A percentile compares a stretch with the other conserved stretches of the same genome.
Evolutionary conservation across 1,284 basidiomycete species (phyloP).

Genomic region (Athelia sp.): DNA sequence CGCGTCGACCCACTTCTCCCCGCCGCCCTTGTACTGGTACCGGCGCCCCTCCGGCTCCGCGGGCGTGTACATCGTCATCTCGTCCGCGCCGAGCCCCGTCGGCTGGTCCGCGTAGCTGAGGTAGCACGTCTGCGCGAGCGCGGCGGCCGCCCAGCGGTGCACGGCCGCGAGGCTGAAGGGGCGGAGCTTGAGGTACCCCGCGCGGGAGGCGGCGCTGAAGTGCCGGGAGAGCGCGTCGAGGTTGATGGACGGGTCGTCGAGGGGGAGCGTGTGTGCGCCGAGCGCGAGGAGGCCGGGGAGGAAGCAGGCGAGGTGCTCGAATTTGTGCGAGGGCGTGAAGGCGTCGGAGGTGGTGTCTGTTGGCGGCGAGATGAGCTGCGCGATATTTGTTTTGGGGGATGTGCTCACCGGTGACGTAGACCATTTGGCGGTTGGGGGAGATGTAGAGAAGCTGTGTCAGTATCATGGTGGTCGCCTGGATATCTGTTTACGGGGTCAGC

Average conservation of each 20-base stretch:
- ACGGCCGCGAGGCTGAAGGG: too few relatives aligned
- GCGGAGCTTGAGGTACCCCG: too few relatives aligned
- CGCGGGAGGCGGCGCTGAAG: conserved; percentile 38
- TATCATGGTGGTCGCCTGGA: conserved; percentile 55
- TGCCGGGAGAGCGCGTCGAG: conserved; percentile 28
- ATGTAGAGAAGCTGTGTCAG: conserved; percentile 68
- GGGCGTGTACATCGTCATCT: conserved; percentile 34
- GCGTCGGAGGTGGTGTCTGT: conserved; percentile 37
- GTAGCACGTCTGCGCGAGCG: conserved; percentile 64
- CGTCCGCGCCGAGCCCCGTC: conserved; percentile 60
- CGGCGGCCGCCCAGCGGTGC: conserved; percentile 68
- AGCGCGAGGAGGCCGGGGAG: conserved; percentile 71
- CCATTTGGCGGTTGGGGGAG: too few relatives aligned
- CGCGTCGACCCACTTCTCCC: conserved; percentile 45
- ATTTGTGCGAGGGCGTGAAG: conserved; percentile 25
- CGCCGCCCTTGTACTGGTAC: too few relatives aligned
- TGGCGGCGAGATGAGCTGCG: too few relatives aligned
- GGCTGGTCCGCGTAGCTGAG: conserved; percentile 58
- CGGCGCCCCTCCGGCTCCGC: conserved; percentile 16
- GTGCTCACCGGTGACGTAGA: too few relatives aligned
- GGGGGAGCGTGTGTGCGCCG: conserved; percentile 61
- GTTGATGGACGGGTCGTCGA: conserved; percentile 29
- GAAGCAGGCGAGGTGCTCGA: conserved; percentile 79
- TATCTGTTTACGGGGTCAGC: conserved; percentile 39
- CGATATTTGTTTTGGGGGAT: conserved; percentile 33